Conservation (phyloP, 352 stramenopile genomes). For the Achlya hypogyna region DNA sequence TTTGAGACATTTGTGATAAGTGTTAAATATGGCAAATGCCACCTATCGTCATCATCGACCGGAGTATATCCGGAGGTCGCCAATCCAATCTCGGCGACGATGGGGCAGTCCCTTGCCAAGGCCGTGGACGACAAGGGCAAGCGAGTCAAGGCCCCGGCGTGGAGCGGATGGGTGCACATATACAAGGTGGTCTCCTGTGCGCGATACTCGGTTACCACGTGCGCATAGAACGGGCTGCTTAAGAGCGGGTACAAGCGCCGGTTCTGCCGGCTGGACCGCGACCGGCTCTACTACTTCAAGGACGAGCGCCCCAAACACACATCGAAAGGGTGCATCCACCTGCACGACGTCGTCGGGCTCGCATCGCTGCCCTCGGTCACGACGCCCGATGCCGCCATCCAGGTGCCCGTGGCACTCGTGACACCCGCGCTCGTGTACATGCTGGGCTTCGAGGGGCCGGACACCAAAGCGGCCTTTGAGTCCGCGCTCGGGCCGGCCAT, state of each 20-base stretch:
- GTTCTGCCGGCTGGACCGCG: slow-evolving; percentile 1
- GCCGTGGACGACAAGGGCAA: slow-evolving; percentile 16
- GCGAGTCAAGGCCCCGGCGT: not conserved
- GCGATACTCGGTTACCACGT: not conserved
- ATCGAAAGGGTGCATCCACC: slow-evolving; percentile 11
- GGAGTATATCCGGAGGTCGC: not conserved
- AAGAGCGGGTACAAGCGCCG: not conserved
- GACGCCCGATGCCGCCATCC: not conserved
- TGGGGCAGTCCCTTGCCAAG: slow-evolving; percentile 16
- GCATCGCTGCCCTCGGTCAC: not conserved
- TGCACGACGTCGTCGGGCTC: slow-evolving; percentile 3
- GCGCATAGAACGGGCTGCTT: slow-evolving; percentile 2
- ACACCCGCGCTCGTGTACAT: not conserved
- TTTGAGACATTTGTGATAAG: not conserved
- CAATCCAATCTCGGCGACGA: not conserved
- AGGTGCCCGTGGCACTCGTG: slow-evolving; percentile 3
- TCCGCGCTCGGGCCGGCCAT: not conserved
- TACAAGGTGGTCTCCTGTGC: slow-evolving; percentile 6
- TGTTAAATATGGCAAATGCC: not conserved
- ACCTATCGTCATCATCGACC: not conserved
- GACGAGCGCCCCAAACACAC: slow-evolving; percentile 4
- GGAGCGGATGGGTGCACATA: slow-evolving; percentile 15
- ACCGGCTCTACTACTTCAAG: slow-evolving; percentile 15
- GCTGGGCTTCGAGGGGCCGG: not conserved
- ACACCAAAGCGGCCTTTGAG: not conserved